Conservation (phyloP, 2,329 filamentous ascomycete species). For the Cladophialophora psammophila region DNA sequence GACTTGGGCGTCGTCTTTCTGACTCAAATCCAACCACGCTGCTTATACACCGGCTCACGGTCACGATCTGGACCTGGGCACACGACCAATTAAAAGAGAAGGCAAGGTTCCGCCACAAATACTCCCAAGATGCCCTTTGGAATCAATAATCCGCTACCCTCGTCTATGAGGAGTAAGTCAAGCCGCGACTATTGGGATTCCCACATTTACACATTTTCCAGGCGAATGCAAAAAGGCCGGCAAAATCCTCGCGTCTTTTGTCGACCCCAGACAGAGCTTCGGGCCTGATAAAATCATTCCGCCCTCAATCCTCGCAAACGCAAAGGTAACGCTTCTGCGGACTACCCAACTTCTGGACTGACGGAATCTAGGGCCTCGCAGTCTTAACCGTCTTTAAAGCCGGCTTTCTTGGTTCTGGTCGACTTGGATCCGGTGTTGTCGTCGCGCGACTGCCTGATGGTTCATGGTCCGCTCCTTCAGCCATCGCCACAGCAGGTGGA, state of each 20-base stretch:
- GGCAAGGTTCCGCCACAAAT: not conserved
- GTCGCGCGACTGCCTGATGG: conserved; percentile 58
- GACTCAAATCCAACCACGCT: conserved; percentile 16
- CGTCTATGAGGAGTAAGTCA: conserved; percentile 57
- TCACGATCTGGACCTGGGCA: conserved; percentile 9
- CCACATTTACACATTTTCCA: conserved; percentile 51
- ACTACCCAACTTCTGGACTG: conserved; percentile 18
- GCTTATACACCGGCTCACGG: conserved; percentile 16
- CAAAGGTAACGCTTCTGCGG: conserved; percentile 70
- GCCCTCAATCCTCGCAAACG: conserved; percentile 83
- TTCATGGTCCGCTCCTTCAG: conserved; percentile 59
- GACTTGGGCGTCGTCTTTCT: conserved; percentile 9
- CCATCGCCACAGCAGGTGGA: conserved; percentile 57
- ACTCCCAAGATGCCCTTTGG: conserved; percentile 38
- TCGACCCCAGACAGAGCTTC: conserved; percentile 91
- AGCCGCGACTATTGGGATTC: conserved; percentile 36
- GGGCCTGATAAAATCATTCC: conserved; percentile 98
- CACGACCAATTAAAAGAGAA: conserved; percentile 23
- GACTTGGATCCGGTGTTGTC: conserved; percentile 59
- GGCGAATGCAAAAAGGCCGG: conserved; percentile 97
- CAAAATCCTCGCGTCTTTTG: conserved; percentile 92
- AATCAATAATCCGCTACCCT: conserved; percentile 50
- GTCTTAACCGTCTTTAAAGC: conserved; percentile 59
- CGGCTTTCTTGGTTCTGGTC: conserved; percentile 59
- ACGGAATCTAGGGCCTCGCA: conserved; percentile 53